Conservation (phyloP, 202 grass and related monocot genomes). For the Bolboschoenoplectus hybrid region DNA sequence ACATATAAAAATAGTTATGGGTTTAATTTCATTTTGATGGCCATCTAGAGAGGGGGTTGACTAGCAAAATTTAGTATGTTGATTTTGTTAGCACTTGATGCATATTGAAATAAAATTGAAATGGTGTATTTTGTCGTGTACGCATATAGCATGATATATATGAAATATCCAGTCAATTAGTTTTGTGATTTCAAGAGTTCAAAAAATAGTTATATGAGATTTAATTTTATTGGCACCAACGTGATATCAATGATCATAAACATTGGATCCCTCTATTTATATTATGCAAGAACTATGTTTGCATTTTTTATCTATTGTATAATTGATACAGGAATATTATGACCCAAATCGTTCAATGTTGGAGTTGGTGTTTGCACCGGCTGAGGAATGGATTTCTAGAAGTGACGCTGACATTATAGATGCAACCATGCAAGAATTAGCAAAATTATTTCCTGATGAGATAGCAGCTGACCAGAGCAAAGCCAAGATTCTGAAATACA, state of each 20-base stretch:
- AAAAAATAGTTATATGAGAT: not conserved
- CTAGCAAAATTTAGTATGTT: no score
- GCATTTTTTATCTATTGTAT: conserved; percentile 19
- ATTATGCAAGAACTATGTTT: conserved; percentile 20
- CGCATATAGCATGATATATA: not conserved
- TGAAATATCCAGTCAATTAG: not conserved
- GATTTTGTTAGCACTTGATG: no score
- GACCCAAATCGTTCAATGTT: conserved; percentile 90
- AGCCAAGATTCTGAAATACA: conserved; percentile 94
- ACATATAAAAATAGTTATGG: no score
- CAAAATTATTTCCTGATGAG: conserved; percentile 94
- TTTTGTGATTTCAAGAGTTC: not conserved
- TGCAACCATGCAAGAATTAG: conserved; percentile 89
- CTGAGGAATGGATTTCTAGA: conserved; percentile 88
- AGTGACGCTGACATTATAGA: conserved; percentile 87
- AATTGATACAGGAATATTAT: conserved; percentile 87
- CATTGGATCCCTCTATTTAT: not conserved
- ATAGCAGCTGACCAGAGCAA: conserved; percentile 90
- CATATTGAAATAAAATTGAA: no score
- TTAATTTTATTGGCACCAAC: not conserved
- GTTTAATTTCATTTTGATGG: no score
- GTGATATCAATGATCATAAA: not conserved
- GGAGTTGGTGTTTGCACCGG: conserved; percentile 94
- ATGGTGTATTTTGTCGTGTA: not conserved
- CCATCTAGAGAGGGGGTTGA: no score